phyloP scores from a whole-genome alignment of 1,284 basidiomycete genomes.

The Ganoderma meredithae region DNA sequence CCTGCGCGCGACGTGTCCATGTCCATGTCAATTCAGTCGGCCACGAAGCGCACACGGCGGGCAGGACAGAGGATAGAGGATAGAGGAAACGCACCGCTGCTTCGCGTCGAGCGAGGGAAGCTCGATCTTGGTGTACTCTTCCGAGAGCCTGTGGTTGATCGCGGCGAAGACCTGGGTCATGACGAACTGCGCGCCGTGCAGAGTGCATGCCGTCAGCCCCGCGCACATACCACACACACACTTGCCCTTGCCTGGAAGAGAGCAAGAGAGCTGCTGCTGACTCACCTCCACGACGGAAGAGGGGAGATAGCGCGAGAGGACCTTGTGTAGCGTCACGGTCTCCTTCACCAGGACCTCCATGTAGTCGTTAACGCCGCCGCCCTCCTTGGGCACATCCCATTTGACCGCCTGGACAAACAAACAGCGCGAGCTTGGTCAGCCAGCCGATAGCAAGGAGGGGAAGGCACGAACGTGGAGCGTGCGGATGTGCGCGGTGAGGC shows the following conservation, averaged over 20 bases:
- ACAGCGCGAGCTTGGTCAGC: constrained; percentile 6
- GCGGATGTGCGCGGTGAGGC: constrained; percentile 87
- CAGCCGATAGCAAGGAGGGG: neutral
- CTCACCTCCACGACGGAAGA: constrained; percentile 79
- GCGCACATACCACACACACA: no score
- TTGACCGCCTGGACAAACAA: constrained; percentile 62
- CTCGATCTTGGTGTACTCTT: constrained; percentile 84
- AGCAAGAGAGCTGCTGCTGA: neutral
- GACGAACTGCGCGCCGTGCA: constrained; percentile 64
- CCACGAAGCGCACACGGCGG: no score
- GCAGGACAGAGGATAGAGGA: no score
- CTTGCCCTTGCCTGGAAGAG: constrained; percentile 16
- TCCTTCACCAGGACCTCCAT: constrained; percentile 95
- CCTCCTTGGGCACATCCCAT: constrained; percentile 72
- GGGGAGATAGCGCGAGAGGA: constrained; percentile 90
- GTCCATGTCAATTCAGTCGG: no score
- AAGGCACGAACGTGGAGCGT: constrained; percentile 67
- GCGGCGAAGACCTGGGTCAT: constrained; percentile 92
- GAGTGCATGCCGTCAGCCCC: neutral
- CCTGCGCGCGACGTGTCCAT: constrained; percentile 47
- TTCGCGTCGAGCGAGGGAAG: constrained; percentile 85
- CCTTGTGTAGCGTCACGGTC: constrained; percentile 95
- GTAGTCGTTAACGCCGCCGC: constrained; percentile 77
- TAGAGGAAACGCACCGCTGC: constrained; percentile 62
- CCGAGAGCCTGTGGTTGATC: constrained; percentile 88